These are phyloP conservation scores for Dactylellina parvicollis DNA, from an alignment of 2,329 filamentous ascomycete species.

Conservation along the genomic window DNA sequence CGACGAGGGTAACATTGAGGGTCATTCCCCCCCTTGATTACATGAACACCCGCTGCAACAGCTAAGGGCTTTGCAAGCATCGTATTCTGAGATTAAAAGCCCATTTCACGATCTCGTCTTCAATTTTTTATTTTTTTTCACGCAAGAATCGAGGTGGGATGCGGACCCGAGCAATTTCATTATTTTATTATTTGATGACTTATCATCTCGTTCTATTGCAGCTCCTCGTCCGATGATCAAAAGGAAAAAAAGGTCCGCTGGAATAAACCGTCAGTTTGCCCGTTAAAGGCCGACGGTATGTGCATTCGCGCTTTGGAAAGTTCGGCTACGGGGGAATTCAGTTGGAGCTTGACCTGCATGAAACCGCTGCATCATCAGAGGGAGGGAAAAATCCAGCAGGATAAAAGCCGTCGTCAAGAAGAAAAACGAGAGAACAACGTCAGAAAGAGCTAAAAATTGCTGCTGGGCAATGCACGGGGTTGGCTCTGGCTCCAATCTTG, in stretches of 20 bases:
- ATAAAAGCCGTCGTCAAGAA: constrained; percentile 35
- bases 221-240: constrained; percentile 19
- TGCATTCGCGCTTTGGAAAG: neutral
- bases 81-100: constrained; percentile 7
- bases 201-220: constrained; percentile 20
- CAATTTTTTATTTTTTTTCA: neutral
- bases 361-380: neutral
- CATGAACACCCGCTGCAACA: constrained; percentile 8
- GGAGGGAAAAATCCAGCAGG: constrained; percentile 7
- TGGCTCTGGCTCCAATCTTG: constrained; percentile 21
- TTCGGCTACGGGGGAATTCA: neutral
- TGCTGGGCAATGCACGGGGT: neutral
- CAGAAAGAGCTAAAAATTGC: constrained; percentile 10
- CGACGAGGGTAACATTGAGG: neutral
- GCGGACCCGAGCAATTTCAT: constrained; percentile 12
- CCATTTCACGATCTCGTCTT: constrained; percentile 28
- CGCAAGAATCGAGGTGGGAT: constrained; percentile 10
- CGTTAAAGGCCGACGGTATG: constrained; percentile 21
- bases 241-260: constrained; percentile 29
- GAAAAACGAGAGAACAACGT: constrained; percentile 1
- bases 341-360: constrained; percentile 9
- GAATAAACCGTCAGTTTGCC: neutral
- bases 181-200: constrained; percentile 50
- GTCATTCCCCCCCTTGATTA: neutral
- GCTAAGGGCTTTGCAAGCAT: neutral